Evolutionary conservation across 768 basidiomycete species (phyloP), one percentile per base, ranked within the genome.

Genomic region (Boletus tylopilopsis): DNA sequence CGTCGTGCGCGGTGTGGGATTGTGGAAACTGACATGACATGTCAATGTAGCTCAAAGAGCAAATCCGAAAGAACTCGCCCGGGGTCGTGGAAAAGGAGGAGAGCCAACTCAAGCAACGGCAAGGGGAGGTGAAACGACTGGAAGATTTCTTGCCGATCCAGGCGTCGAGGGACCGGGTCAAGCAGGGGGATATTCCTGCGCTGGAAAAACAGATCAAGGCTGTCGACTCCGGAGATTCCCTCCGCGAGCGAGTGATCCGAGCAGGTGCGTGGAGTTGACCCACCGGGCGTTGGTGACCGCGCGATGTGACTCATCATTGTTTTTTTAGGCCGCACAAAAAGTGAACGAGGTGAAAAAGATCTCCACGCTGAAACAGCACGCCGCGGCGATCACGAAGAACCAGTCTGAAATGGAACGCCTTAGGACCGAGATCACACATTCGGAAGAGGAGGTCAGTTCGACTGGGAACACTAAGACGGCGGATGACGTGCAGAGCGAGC

Each of bases 401-500:
- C 79, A 79, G 45, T 73, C 70, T 58, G 84, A 90, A 55, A 66
- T 82, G 30, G 74, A 79, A 45, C 73, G 73, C 13, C 75, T 91
- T 16, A 73, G 76, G 45, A 70, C 76, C 35, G 90, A 93, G 33
- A 78, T 87, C 38, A 53, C 64, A 9, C 70, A 73, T 40, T 71
- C 93, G 38, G 90, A 96, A 66, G 70, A 71, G 40, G 81, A 87
- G 40, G 76, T 99, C 15, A 70, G 76, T 18, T 69, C 77, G 7
- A 83, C 83, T 2, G 94, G 94, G 2, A 87, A 85, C 29, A 78
- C 80, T 13, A 90, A 83, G 67, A 93, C 94, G 2, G 79, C 81
- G 1, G 89, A 92, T 39, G 93, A 94, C 40, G 85, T 97, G 15
- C 88, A 97, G 64, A 69, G 58, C 22, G 85, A 96, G 61, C 73